A percentile compares a stretch with the other conserved stretches of the same genome.
These are phyloP conservation scores for Neurospora tetrasperma DNA, from an alignment of 495 filamentous ascomycete species.

Conservation along the genomic window DNA sequence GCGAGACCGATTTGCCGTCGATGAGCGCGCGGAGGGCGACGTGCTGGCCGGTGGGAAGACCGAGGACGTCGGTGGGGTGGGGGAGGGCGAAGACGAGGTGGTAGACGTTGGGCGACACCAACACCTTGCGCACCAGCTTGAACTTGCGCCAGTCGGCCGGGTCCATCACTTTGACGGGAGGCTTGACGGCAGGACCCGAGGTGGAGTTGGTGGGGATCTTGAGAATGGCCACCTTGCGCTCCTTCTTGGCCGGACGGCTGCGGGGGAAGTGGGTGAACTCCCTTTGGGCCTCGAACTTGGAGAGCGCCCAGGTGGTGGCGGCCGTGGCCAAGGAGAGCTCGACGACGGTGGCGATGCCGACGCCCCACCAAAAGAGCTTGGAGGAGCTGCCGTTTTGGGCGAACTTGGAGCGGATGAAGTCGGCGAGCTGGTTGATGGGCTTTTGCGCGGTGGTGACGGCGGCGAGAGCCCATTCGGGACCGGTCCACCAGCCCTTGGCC, in stretches of 20 bases:
- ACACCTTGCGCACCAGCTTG: constrained; percentile 33
- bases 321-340: constrained; percentile 2
- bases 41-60: constrained; percentile 45
- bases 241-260: neutral
- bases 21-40: constrained; percentile 38
- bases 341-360: constrained; percentile 10
- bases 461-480: neutral
- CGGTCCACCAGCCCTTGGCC: constrained; percentile 5
- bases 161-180: constrained; percentile 18
- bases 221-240: neutral
- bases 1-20: constrained; percentile 31
- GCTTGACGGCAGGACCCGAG: constrained; percentile 22
- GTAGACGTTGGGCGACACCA: constrained; percentile 37
- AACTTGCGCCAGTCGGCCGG: constrained; percentile 36
- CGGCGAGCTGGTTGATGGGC: neutral
- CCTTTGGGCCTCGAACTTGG: constrained; percentile 11
- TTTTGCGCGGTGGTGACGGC: neutral
- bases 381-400: constrained; percentile 10
- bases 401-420: neutral
- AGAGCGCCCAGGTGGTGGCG: constrained; percentile 5
- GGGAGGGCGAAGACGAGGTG: constrained; percentile 41
- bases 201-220: constrained; percentile 21
- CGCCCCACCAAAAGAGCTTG: constrained; percentile 15
- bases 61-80: constrained; percentile 26
- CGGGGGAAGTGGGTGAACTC: constrained; percentile 11